Percentiles rank a stretch among this genome's conserved stretches.
These are phyloP conservation scores for Alternaria triticina DNA, from an alignment of 2,329 filamentous ascomycete species.

Conservation along the genomic window DNA sequence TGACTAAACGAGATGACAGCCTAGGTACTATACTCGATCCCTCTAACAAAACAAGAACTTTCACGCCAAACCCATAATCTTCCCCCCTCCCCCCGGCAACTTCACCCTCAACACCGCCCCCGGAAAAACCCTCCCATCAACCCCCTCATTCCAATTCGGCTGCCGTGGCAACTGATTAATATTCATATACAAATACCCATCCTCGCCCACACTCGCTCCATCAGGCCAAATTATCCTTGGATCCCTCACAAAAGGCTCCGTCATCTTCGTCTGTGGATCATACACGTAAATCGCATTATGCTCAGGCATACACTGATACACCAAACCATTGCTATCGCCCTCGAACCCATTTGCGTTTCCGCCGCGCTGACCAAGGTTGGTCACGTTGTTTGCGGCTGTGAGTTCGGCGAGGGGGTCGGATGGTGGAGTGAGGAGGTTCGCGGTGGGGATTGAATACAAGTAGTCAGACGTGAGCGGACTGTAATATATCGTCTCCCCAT, in stretches of 20 bases:
- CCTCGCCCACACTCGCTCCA: slow-evolving; percentile 39
- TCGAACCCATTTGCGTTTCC: slow-evolving; percentile 59
- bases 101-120: slow-evolving; percentile 55
- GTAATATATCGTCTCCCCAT: slow-evolving; percentile 56
- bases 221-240: slow-evolving; percentile 58
- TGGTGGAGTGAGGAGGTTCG: slow-evolving; percentile 46
- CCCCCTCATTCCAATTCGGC: slow-evolving; percentile 56
- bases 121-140: slow-evolving; percentile 51
- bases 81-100: slow-evolving; percentile 48
- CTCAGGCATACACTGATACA: slow-evolving; percentile 58
- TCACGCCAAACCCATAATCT: slow-evolving; percentile 31
- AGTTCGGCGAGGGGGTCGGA: slow-evolving; percentile 53
- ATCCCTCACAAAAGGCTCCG: slow-evolving; percentile 54
- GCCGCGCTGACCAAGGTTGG: slow-evolving; percentile 54
- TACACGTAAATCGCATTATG: slow-evolving; percentile 56
- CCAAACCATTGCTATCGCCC: slow-evolving; percentile 56
- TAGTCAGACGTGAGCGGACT: slow-evolving; percentile 51
- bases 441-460: slow-evolving; percentile 55
- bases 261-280: slow-evolving; percentile 50
- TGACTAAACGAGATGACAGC: not conserved
- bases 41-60: not conserved
- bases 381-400: slow-evolving; percentile 55
- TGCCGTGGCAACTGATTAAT: slow-evolving; percentile 57
- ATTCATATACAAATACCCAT: slow-evolving; percentile 55
- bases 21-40: not conserved